These are phyloP conservation scores for Vigna radiata DNA, from an alignment of 306 rosid species.

Conservation along the genomic window DNA sequence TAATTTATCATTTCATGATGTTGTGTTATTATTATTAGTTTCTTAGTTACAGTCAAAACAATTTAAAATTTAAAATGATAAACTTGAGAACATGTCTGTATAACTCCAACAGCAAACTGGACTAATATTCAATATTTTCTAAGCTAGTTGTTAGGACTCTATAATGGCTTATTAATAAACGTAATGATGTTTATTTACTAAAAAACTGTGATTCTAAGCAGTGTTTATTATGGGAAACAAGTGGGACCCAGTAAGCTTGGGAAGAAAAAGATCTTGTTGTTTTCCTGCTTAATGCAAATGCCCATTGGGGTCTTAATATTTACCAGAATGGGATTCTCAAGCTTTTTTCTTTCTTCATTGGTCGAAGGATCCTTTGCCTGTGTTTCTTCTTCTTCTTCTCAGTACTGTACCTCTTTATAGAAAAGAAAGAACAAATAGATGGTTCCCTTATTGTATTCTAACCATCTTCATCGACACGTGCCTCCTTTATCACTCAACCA, in stretches of 20 bases:
- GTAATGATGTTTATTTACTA: background rate
- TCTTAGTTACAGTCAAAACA: background rate
- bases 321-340: slow-evolving; percentile 53
- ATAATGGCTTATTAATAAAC: slow-evolving; percentile 31
- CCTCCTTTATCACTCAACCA: slow-evolving; percentile 16
- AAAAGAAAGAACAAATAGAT: background rate
- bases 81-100: background rate
- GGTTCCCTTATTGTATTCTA: background rate
- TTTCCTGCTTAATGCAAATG: slow-evolving; percentile 26
- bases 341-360: slow-evolving; percentile 22
- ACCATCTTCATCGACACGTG: slow-evolving; percentile 33
- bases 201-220: slow-evolving; percentile 36
- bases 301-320: slow-evolving; percentile 38
- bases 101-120: slow-evolving; percentile 51
- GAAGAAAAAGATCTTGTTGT: slow-evolving; percentile 40
- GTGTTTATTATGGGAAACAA: slow-evolving; percentile 44
- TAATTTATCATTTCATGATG: background rate
- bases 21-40: background rate
- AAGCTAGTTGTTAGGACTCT: slow-evolving; percentile 44
- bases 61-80: too few relatives aligned
- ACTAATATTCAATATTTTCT: slow-evolving; percentile 33
- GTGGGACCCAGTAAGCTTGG: slow-evolving; percentile 53
- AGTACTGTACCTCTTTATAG: slow-evolving; percentile 21
- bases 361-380: slow-evolving; percentile 43
- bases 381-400: background rate